Evolutionary conservation across 257 asterid species (phyloP), one percentile per base, ranked within the genome.

Genomic region (Handroanthus guayacan): DNA sequence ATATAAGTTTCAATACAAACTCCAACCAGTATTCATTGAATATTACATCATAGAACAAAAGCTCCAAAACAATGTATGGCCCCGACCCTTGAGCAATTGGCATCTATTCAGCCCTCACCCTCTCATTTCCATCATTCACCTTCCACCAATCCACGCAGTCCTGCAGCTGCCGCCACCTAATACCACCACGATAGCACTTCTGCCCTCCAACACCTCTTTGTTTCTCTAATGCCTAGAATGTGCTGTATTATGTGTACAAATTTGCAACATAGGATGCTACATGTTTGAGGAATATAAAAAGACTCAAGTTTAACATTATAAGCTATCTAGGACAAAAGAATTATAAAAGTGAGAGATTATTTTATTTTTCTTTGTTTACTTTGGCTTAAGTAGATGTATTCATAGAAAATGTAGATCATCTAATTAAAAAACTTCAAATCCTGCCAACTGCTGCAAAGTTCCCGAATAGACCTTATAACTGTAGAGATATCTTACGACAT

Each of bases 401-500:
- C 34, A 55, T 69, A 12, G 51, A 9, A 16, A 39, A 63, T 50
- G 31, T 36, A 25, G 36, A 50, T 51, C 62, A 68, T 68, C 48
- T 7, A 8, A 10, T 5, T 5, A 13, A 52, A 17, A 36, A n/a
- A 70, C 6, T 38, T 36, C 9, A 12, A 50, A 5, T 18, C 47
- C 52, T 52, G 47, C 25, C 14, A 3, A 55, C 10, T 16, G 38
- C 16, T 52, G 5, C 55, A 51, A 37, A 52, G 16, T 34, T 38
- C 8, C 9, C 36, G 9, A 37, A 38, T 16, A n/a, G 31, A 31
- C 18, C 17, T 20, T 6, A 12, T 4, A 51, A 69, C 2, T 34
- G 16, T 17, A 70, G 65, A 70, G 47, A 38, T 54, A 45, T 72
- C 69, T 72, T 37, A 39, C 38, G 11, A 38, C 31, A 48, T 61